A percentile compares a stretch with the other conserved stretches of the same genome.
These are phyloP conservation scores for Verbena officinalis DNA, from an alignment of 257 asterid genomes.

Conservation along the genomic window DNA sequence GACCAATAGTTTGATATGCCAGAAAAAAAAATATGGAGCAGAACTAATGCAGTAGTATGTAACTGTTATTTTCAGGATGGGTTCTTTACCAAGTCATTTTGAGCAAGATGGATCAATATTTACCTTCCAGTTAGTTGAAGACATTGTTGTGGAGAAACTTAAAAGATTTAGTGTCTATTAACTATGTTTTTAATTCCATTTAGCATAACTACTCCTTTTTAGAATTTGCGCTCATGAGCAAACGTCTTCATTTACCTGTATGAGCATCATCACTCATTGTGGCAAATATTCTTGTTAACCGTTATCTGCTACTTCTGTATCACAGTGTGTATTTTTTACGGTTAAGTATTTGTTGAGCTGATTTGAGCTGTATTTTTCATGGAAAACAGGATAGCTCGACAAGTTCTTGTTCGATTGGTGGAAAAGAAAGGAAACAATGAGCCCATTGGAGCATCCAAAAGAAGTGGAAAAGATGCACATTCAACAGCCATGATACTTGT, in stretches of 20 bases:
- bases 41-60: neutral
- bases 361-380: slow-evolving; percentile 17
- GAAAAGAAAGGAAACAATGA: slow-evolving; percentile 45
- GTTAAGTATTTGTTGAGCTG: slow-evolving; percentile 5
- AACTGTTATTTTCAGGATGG: neutral
- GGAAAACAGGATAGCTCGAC: slow-evolving; percentile 59
- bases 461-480: slow-evolving; percentile 47
- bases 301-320: slow-evolving; percentile 15
- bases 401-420: slow-evolving; percentile 39
- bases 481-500: slow-evolving; percentile 66
- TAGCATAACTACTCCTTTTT: neutral
- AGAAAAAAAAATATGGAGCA: neutral
- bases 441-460: slow-evolving; percentile 36
- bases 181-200: neutral
- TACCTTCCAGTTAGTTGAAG: neutral
- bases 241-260: neutral
- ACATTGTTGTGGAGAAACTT: slow-evolving; percentile 5
- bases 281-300: slow-evolving; percentile 1
- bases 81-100: slow-evolving; percentile 2
- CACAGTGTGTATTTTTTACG: slow-evolving; percentile 1
- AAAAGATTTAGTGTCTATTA: neutral
- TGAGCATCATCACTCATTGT: neutral
- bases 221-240: neutral
- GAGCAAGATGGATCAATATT: slow-evolving; percentile 10
- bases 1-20: slow-evolving; percentile 10